A percentile compares a stretch with the other conserved stretches of the same genome.
Evolutionary conservation across 2,329 filamentous ascomycete species (phyloP).

Genomic region (Trichoderma harzianum): DNA sequence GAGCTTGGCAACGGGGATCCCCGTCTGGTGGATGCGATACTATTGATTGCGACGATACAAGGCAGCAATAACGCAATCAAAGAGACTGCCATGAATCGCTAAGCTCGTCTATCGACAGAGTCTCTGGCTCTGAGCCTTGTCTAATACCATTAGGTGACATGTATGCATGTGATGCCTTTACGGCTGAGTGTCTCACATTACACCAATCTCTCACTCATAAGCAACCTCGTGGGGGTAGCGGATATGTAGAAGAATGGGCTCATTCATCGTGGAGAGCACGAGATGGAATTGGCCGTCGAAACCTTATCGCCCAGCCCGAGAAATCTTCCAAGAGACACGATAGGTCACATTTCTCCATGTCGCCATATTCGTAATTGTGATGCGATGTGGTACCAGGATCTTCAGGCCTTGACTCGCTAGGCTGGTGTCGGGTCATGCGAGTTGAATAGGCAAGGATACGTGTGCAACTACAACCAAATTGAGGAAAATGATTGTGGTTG

Average conservation of each 20-base stretch:
- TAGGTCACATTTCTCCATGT: background rate
- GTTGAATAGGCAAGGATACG: background rate
- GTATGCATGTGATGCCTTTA: background rate
- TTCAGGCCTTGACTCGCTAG: background rate
- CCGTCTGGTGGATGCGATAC: background rate
- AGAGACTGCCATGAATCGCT: background rate
- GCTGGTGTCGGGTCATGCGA: background rate
- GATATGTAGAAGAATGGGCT: background rate
- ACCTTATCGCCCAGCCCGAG: background rate
- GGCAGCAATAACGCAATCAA: slow-evolving; percentile 16
- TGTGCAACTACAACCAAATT: background rate
- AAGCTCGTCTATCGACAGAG: background rate
- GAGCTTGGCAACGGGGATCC: background rate
- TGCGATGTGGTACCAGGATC: slow-evolving; percentile 1
- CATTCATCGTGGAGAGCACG: background rate
- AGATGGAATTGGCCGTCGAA: background rate
- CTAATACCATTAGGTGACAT: background rate
- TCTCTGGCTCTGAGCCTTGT: background rate
- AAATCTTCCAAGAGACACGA: background rate
- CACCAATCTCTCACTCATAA: background rate
- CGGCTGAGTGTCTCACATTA: background rate
- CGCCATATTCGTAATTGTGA: slow-evolving; percentile 17
- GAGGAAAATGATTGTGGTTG: background rate
- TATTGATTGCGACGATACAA: slow-evolving; percentile 17
- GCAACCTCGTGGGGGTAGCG: background rate